Conservation (phyloP, 352 stramenopile species). For the Globisporangium takayamanum region DNA sequence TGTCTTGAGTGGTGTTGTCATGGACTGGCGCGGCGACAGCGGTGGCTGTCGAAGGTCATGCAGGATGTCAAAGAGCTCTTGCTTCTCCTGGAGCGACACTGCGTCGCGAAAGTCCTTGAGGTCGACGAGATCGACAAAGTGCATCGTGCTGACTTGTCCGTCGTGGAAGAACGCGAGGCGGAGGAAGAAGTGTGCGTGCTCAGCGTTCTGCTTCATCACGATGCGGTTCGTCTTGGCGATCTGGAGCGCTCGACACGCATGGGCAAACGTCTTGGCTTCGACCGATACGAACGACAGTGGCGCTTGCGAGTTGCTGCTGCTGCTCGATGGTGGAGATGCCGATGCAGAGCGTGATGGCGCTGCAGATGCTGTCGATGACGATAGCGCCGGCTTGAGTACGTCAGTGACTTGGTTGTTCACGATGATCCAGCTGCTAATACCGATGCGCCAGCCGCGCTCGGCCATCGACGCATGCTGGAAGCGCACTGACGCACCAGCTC, state of each 20-base stretch:
- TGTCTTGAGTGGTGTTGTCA: not conserved
- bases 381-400: constrained; percentile 27
- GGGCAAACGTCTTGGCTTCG: constrained; percentile 34
- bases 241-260: constrained; percentile 49
- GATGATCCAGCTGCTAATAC: constrained; percentile 68
- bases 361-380: not conserved
- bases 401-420: constrained; percentile 59
- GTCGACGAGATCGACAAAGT: constrained; percentile 57
- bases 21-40: constrained; percentile 8
- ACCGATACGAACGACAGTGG: constrained; percentile 45
- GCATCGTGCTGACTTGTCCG: constrained; percentile 60
- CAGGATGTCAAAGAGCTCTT: constrained; percentile 55
- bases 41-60: constrained; percentile 30
- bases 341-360: not conserved
- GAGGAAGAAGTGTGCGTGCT: constrained; percentile 67
- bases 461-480: constrained; percentile 1
- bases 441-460: constrained; percentile 30
- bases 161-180: constrained; percentile 51
- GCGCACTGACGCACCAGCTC: not conserved
- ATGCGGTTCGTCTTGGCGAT: constrained; percentile 71
- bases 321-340: not conserved
- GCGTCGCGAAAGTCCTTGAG: constrained; percentile 51
- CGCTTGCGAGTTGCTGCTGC: not conserved
- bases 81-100: constrained; percentile 40
- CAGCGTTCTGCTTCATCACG: constrained; percentile 53